Conservation (phyloP, 179 eudicot species). For the Beta macrorhiza region DNA sequence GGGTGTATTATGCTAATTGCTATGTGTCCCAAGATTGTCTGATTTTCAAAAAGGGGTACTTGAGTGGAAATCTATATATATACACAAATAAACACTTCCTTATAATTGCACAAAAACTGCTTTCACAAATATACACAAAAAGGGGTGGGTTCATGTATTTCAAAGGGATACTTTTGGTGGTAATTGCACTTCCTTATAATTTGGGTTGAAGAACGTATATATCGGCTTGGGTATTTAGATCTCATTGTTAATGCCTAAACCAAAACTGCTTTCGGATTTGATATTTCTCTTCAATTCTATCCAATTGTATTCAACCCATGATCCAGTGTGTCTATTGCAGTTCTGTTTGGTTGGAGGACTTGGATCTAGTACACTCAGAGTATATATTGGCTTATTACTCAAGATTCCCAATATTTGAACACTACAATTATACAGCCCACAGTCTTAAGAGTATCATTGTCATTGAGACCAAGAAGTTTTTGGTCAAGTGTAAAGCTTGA, state of each 20-base stretch:
- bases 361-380: too few relatives aligned
- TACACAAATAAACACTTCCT: too few relatives aligned
- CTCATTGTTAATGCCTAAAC: not conserved
- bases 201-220: not conserved
- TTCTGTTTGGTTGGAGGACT: not conserved
- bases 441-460: too few relatives aligned
- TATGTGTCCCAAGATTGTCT: not conserved
- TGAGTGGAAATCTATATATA: not conserved
- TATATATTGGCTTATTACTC: too few relatives aligned
- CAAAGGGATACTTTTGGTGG: not conserved
- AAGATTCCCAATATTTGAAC: too few relatives aligned
- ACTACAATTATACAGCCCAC: too few relatives aligned
- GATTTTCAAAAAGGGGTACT: not conserved
- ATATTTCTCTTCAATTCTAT: not conserved
- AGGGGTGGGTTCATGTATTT: too few relatives aligned
- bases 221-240: not conserved
- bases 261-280: not conserved
- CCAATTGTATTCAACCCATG: not conserved
- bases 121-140: too few relatives aligned
- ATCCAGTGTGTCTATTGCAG: not conserved
- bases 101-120: too few relatives aligned
- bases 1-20: not conserved
- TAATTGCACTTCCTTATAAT: not conserved
- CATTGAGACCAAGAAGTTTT: too few relatives aligned
- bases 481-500: too few relatives aligned